These are phyloP conservation scores for Cudoniella acicularis DNA, from an alignment of 495 filamentous ascomycete genomes.

Conservation along the genomic window DNA sequence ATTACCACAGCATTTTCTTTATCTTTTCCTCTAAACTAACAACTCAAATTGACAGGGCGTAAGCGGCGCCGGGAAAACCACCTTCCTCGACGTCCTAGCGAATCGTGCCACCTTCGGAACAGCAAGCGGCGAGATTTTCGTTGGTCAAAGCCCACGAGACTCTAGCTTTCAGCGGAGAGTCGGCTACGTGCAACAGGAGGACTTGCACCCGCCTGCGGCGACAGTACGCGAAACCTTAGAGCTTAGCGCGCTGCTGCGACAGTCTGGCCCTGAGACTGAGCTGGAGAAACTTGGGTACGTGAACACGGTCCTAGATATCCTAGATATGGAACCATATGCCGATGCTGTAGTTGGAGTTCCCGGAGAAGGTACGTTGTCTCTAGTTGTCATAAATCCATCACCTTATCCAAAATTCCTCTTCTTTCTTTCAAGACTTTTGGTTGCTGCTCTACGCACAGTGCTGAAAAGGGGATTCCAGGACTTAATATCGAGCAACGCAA, in stretches of 20 bases:
- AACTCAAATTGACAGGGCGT: conserved; percentile 61
- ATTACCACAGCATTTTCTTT: too few relatives aligned
- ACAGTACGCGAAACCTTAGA: conserved; percentile 96
- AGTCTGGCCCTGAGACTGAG: conserved; percentile 82
- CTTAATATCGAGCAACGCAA: conserved; percentile 94
- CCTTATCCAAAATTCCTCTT: too few relatives aligned
- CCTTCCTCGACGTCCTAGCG: conserved; percentile 90
- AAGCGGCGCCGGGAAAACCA: conserved; percentile 93
- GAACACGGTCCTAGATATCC: conserved; percentile 83
- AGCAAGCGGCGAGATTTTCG: conserved; percentile 75
- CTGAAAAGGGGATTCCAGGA: too few relatives aligned
- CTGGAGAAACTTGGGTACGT: conserved; percentile 80
- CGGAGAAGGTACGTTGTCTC: conserved; percentile 85
- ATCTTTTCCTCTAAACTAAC: conserved; percentile 56
- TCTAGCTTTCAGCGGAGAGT: conserved; percentile 80
- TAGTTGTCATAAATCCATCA: too few relatives aligned
- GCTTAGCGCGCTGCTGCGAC: conserved; percentile 80
- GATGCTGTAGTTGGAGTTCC: conserved; percentile 90
- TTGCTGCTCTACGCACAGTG: conserved; percentile 28
- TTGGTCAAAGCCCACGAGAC: conserved; percentile 82
- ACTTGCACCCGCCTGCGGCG: conserved; percentile 90
- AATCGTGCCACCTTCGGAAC: conserved; percentile 89
- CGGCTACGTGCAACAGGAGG: conserved; percentile 95
- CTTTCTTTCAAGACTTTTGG: conserved; percentile 44
- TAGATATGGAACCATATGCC: conserved; percentile 85